Evolutionary conservation across 495 filamentous ascomycete genomes (phyloP).

Genomic region (Amphirosellinia nigrospora): DNA sequence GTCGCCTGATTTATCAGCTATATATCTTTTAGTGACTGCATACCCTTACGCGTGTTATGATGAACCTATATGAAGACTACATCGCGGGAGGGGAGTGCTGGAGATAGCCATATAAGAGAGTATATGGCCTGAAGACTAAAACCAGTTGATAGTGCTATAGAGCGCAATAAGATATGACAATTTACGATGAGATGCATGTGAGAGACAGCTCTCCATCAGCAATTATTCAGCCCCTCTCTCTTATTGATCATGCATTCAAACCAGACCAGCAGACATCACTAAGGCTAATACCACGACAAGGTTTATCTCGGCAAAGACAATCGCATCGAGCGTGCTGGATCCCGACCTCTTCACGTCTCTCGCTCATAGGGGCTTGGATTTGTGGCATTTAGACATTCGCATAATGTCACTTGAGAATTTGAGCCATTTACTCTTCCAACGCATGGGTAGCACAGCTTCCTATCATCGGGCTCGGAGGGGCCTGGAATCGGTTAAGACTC

Average conservation of each 20-base stretch:
- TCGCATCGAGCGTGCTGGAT: not conserved
- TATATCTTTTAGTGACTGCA: conserved; percentile 5
- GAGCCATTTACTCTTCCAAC: not conserved
- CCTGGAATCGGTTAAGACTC: not conserved
- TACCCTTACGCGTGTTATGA: conserved; percentile 11
- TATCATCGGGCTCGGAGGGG: not conserved
- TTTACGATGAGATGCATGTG: not conserved
- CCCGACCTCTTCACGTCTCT: not conserved
- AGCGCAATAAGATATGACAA: not conserved
- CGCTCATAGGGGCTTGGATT: not conserved
- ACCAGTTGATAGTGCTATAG: not conserved
- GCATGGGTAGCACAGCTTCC: not conserved
- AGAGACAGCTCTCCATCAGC: not conserved
- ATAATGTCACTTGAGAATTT: not conserved
- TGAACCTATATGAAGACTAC: conserved; percentile 16
- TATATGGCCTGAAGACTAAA: conserved; percentile 5
- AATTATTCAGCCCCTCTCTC: not conserved
- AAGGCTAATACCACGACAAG: not conserved
- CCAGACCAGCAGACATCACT: not conserved
- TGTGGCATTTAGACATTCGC: not conserved
- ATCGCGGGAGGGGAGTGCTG: not conserved
- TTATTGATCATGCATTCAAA: not conserved
- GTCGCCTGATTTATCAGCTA: conserved; percentile 1
- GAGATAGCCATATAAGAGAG: conserved; percentile 2
- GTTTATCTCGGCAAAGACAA: not conserved